These are phyloP conservation scores for Aspergillus sclerotioniger DNA, from an alignment of 495 filamentous ascomycete genomes.

Conservation along the genomic window DNA sequence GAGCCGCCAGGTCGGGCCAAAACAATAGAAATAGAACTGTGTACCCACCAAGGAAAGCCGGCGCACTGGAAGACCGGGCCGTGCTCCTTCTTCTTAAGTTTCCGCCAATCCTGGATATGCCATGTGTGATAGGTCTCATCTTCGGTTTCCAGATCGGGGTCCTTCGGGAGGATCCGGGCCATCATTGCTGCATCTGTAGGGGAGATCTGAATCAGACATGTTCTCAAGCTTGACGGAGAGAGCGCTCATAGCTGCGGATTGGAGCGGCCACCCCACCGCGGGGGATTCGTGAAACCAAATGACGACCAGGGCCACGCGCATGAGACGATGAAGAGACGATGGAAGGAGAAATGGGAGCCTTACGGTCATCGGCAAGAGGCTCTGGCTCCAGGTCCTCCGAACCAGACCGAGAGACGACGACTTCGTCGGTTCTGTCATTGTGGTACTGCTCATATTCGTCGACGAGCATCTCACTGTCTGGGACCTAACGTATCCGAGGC, in stretches of 20 bases:
- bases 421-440: constrained; percentile 79
- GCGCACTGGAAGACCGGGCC: constrained; percentile 85
- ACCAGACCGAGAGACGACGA: constrained; percentile 75
- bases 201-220: constrained; percentile 21
- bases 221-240: constrained; percentile 1
- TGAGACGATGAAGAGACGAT: background rate
- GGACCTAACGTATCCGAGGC: constrained; percentile 28
- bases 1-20: background rate
- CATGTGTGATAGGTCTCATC: constrained; percentile 74
- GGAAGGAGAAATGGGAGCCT: constrained; percentile 27
- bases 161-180: constrained; percentile 67
- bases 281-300: constrained; percentile 6
- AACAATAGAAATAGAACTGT: background rate
- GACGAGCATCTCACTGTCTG: constrained; percentile 64
- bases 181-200: constrained; percentile 77
- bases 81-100: constrained; percentile 71
- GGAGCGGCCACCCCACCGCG: constrained; percentile 10
- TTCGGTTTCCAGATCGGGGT: constrained; percentile 69
- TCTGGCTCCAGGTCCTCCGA: constrained; percentile 52
- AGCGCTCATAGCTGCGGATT: background rate
- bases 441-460: constrained; percentile 69
- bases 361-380: constrained; percentile 71
- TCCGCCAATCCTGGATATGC: constrained; percentile 80
- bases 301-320: background rate
- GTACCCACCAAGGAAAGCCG: constrained; percentile 78